A percentile compares a stretch with the other conserved stretches of the same genome.
These are phyloP conservation scores for Bathelium albidoporum DNA, from an alignment of 495 filamentous ascomycete genomes.

Conservation along the genomic window DNA sequence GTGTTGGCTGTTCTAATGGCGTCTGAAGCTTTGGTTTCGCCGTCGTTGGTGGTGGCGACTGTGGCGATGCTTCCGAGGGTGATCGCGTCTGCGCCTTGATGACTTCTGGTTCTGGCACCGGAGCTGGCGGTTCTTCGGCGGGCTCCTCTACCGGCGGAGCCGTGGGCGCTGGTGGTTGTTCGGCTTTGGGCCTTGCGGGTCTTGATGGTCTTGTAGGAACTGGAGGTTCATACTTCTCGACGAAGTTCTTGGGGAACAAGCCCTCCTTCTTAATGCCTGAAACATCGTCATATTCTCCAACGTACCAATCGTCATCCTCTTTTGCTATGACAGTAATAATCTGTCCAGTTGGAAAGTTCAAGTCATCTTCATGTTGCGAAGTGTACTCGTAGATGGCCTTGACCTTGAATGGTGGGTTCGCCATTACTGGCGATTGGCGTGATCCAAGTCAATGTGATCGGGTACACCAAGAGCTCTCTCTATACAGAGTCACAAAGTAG, in stretches of 20 bases:
- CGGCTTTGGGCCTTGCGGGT: conserved; percentile 60
- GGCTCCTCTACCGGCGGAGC: conserved; percentile 15
- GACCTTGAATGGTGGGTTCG: conserved; percentile 76
- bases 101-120: conserved; percentile 31
- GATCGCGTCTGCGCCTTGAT: conserved; percentile 26
- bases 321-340: conserved; percentile 85
- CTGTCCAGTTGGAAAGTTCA: conserved; percentile 74
- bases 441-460: not conserved
- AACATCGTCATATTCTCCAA: conserved; percentile 74
- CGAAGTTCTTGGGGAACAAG: conserved; percentile 94
- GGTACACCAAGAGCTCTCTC: no score
- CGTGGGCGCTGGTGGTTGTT: conserved; percentile 26
- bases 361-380: conserved; percentile 88
- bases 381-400: conserved; percentile 89
- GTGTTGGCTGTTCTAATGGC: conserved; percentile 28
- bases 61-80: conserved; percentile 5
- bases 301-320: conserved; percentile 94
- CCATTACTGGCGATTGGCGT: conserved; percentile 41
- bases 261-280: conserved; percentile 66
- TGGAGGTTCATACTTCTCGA: conserved; percentile 85
- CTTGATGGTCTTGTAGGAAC: conserved; percentile 78
- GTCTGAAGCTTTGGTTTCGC: not conserved
- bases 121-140: conserved; percentile 28
- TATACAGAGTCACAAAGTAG: no score
- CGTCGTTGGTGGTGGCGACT: conserved; percentile 4